Evolutionary conservation across 1,139 yeast genomes (phyloP), one percentile per base, ranked within the genome.

Genomic region (Sugiyamaella castrensis): DNA sequence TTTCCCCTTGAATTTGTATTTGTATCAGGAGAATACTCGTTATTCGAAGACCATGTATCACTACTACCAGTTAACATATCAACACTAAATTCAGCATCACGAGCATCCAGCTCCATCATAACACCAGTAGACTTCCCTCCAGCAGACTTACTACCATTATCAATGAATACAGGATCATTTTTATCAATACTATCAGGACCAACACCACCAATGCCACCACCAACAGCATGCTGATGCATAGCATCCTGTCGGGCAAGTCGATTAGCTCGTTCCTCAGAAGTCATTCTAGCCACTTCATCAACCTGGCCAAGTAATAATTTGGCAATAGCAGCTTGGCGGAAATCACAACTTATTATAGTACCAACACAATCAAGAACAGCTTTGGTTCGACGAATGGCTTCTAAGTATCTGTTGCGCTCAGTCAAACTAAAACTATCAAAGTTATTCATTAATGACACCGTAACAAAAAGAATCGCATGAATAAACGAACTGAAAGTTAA

Each of bases 401-500:
- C 43, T 7, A 53, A 16, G 28, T 46, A 47, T 10, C 45, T n/a
- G 2, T 33, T 36, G 12, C 56, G 50, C 37, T 56, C 53, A 5
- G 45, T 47, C 2, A 35, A 35, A 8, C 54, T 45, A 15, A 55
- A 51, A 15, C 40, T 37, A 27, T 58, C 62, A 35, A 38, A 57
- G 16, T 53, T 47, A 40, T 57, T 53, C 47, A 59, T 46, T 46
- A 61, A 40, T 7, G 55, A 47, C n/a, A 61, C 55, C 4, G 61
- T 47, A 6, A 55, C 53, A 32, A 50, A 58, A 40, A 58, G 43
- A 28, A 55, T 45, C 8, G 65, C 62, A 43, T 62, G 64, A 24
- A 58, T 39, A 40, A 59, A 57, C 30, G 57, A 52, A 3, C 57
- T 48, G 34, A 53, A 46, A 2, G 55, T 51, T 37, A 56, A 37